Conservation (phyloP, 805 yeast species). For the Suhomyces tanzawaensis region DNA sequence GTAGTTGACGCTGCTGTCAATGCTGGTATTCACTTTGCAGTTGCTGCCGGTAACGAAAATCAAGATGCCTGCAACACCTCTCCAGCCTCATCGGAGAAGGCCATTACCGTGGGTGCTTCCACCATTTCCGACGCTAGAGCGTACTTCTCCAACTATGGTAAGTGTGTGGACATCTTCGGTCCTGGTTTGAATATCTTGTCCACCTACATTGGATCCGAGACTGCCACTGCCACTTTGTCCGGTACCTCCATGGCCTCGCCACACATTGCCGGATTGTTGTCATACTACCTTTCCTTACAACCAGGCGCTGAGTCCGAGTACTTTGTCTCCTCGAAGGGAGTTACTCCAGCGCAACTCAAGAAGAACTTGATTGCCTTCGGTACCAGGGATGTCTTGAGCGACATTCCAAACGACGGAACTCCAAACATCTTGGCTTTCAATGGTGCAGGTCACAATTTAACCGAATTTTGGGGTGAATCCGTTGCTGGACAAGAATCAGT, state of each 20-base stretch:
- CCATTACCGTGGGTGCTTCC: slow-evolving; percentile 53
- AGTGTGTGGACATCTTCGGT: slow-evolving; percentile 52
- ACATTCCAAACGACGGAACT: slow-evolving; percentile 45
- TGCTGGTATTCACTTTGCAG: slow-evolving; percentile 58
- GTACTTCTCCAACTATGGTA: slow-evolving; percentile 53
- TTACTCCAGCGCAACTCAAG: slow-evolving; percentile 55
- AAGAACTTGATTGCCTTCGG: slow-evolving; percentile 51
- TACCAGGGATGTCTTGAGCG: slow-evolving; percentile 45
- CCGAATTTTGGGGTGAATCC: slow-evolving; percentile 46
- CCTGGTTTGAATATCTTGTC: slow-evolving; percentile 57
- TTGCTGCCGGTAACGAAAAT: slow-evolving; percentile 64
- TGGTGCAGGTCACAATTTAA: slow-evolving; percentile 56
- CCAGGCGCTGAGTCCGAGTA: slow-evolving; percentile 51
- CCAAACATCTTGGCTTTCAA: slow-evolving; percentile 60
- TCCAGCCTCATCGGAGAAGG: slow-evolving; percentile 59
- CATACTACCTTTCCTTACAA: slow-evolving; percentile 55
- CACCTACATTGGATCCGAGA: slow-evolving; percentile 52
- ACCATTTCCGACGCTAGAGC: slow-evolving; percentile 46
- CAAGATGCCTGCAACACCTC: slow-evolving; percentile 58
- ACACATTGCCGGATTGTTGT: slow-evolving; percentile 53
- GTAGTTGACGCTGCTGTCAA: slow-evolving; percentile 59
- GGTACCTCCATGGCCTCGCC: slow-evolving; percentile 69
- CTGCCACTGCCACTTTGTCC: slow-evolving; percentile 52
- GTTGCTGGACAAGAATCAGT: slow-evolving; percentile 8
- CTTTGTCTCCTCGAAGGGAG: slow-evolving; percentile 37